Base-by-base conservation (phyloP, 768 basidiomycete genomes). In the Leccinum truebloodii region DNA sequence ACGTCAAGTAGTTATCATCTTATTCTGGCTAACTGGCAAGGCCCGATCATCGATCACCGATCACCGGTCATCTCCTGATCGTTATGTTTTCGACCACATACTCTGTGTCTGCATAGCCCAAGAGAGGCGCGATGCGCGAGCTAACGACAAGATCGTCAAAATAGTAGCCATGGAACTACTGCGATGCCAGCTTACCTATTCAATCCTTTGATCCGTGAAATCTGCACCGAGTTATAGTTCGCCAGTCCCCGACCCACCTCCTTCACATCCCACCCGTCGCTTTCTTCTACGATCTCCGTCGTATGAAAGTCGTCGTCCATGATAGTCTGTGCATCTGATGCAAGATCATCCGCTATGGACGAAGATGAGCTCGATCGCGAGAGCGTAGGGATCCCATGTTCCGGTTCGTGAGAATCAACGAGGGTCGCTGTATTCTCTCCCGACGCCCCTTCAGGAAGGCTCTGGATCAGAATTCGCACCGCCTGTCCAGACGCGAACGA, bases 21-120 rank as follows among this genome's bases (percentile, higher is more conserved):
- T 20, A 44, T 44, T 44, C 41, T 44, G 41, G 41, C 41, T 44
- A 12, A 44, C 37, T 41, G 18, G 18, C n/a, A 44, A 44, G 10
- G n/a, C n/a, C 41, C 10, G n/a, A 44, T 44, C n/a, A 2, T 34
- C 13, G 34, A 13, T 35, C 34, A 35, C 34, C 34, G 35, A 2
- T 37, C 14, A 37, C 35, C 35, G 35, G 14, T 20, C 18, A 52
- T 32, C 18, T 3, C 56, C 88, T 82, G 55, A 96, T 89, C 3
- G 92, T 94, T 67, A 97, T 88, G 69, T 95, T 93, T 70, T 98
- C 97, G 6, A 96, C 95, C 52, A 98, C 95, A 76, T 98, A 92
- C 73, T 98, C 97, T 28, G 93, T 91, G 71, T 99, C 97, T 14
- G 91, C 92, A 73, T 99, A 98, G 3, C 95, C 96, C 52, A 99